phyloP scores from a whole-genome alignment of 1,284 basidiomycete species.

The Chalciporus sp. region DNA sequence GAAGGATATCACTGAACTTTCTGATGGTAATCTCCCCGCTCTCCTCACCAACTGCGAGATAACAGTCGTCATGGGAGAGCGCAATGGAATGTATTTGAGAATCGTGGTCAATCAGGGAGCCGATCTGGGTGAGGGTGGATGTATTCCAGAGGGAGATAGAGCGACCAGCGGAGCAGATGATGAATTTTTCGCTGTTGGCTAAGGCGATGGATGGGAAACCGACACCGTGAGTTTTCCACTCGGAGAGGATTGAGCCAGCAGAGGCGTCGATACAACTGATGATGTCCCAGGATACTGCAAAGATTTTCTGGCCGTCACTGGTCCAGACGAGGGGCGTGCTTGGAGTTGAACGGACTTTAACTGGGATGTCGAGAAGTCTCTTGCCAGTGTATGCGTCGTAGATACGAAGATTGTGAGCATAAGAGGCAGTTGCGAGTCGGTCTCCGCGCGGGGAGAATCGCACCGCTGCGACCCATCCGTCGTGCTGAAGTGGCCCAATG shows the following conservation, averaged over 20 bases:
- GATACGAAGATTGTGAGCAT: background rate
- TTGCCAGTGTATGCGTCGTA: background rate
- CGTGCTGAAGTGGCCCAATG: background rate
- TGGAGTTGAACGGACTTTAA: too few relatives aligned
- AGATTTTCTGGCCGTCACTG: too few relatives aligned
- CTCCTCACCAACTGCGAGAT: slow-evolving; percentile 11
- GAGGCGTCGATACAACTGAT: too few relatives aligned
- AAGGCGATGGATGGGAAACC: too few relatives aligned
- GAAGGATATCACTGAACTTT: background rate
- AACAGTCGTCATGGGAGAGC: slow-evolving; percentile 5
- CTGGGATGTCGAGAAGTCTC: too few relatives aligned
- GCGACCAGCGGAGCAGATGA: background rate
- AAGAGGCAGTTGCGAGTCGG: background rate
- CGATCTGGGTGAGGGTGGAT: background rate
- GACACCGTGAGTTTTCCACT: too few relatives aligned
- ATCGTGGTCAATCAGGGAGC: slow-evolving; percentile 1
- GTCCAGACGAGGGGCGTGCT: too few relatives aligned
- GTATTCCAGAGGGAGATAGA: slow-evolving; percentile 13
- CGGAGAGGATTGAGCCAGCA: too few relatives aligned
- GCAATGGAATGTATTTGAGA: slow-evolving; percentile 4
- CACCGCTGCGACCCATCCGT: background rate
- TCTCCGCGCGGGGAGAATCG: background rate
- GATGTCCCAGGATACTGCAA: too few relatives aligned
- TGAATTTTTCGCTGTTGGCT: background rate
- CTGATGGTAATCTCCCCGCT: slow-evolving; percentile 11